phyloP scores from a whole-genome alignment of 2,329 filamentous ascomycete species.

The Fusarium torulosum region DNA sequence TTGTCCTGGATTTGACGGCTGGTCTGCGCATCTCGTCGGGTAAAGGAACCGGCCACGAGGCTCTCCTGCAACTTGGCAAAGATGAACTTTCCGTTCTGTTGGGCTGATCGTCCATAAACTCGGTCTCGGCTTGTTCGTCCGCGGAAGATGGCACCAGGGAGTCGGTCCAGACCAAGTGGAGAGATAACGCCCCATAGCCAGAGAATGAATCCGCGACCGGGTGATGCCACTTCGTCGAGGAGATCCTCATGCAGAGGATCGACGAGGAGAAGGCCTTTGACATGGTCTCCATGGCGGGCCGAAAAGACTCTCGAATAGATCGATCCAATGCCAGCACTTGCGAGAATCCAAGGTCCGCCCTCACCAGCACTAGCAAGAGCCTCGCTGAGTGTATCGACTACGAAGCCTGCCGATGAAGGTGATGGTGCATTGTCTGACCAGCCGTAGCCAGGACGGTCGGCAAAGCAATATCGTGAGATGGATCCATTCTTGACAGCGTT shows the following conservation, averaged over 20 bases:
- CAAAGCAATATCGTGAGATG: constrained; percentile 92
- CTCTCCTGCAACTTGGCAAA: constrained; percentile 95
- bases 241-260: constrained; percentile 92
- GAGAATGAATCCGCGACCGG: constrained; percentile 81
- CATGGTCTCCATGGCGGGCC: constrained; percentile 79
- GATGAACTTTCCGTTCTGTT: constrained; percentile 85
- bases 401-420: constrained; percentile 92
- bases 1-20: constrained; percentile 82
- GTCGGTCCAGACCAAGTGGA: constrained; percentile 85
- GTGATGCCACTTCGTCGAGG: constrained; percentile 73
- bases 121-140: constrained; percentile 86
- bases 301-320: constrained; percentile 94
- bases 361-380: constrained; percentile 84
- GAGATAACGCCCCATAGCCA: constrained; percentile 90
- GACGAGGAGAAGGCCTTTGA: constrained; percentile 85
- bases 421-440: constrained; percentile 94
- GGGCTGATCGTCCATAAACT: constrained; percentile 82
- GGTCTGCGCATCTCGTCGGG: constrained; percentile 82
- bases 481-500: constrained; percentile 81
- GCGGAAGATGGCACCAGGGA: constrained; percentile 83
- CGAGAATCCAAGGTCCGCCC: constrained; percentile 87
- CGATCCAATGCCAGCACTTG: constrained; percentile 87
- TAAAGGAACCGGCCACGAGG: constrained; percentile 85
- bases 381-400: constrained; percentile 89
- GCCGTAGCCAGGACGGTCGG: constrained; percentile 89